Base-by-base conservation (phyloP, 192 early-diverging fungal species). In the Coemansia sp. region DNA sequence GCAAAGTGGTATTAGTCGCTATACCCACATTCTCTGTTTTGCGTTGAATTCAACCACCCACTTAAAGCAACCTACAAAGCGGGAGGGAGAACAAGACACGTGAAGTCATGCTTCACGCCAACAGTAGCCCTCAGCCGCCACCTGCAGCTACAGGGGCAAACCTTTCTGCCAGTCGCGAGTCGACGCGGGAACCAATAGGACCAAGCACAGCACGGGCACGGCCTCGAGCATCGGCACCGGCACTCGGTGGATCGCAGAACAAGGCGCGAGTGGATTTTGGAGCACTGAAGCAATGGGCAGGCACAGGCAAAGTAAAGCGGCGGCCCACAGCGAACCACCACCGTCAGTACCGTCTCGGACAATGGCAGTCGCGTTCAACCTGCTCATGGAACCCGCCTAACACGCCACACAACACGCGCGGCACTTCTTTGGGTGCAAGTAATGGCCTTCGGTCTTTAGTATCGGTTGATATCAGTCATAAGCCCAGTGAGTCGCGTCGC, bases 331-430 rank as follows among this genome's bases (percentile, higher is more conserved):
- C 55, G 12, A 60, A 50, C 58, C 66, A 66, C 31, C 81, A 71
- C 41, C 69, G 81, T 27, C 70, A 69, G 24, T 83, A 83, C 70
- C 81, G 81, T 8, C 76, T 83, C 0, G 81, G 81, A 3, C 72
- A 73, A 27, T 83, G 81, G 81, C 76, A 78, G 34, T 73, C 73
- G 67, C 81, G 70, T 31, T 75, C 76, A n/a, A 55, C 68, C 46
- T 75, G 81, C 64, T 83, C 81, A 34, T 83, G 81, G 81, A 83
- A 83, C 72, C 81, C 81, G 44, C 81, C 81, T 0, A 69, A 41
- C 58, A 63, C 60, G 50, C 12, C 74, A 11, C 62, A 31, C 27
- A 49, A 49, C 5, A 16, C 57, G 15, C 46, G 49, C 20, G 31
- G 13, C 12, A 16, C 31, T 15, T 57, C 50, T 27, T 13, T 27